Evolutionary conservation across 345 rosid genomes (phyloP), one percentile per base, ranked within the genome.

Genomic region (Draba incana): DNA sequence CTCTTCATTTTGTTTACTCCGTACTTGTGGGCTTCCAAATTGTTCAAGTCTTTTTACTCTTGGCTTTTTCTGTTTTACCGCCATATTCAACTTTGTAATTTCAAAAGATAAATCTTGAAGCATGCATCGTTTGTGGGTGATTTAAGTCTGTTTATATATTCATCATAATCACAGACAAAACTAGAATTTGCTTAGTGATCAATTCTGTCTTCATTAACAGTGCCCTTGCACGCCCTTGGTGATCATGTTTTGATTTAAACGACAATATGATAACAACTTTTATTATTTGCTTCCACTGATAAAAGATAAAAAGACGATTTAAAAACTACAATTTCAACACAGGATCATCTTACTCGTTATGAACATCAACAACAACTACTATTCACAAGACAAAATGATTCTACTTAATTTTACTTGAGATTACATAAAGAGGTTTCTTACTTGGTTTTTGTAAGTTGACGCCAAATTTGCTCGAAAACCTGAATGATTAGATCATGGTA

Each of bases 381-480:
- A 48, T 63, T 57, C 57, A 62, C 70, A 48, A 57, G 30, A 65
- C 58, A 31, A 8, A 31, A 42, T 39, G 24, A 72, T 50, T 14
- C 45, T 60, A 59, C 53, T 53, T 23, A n/a, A n/a, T n/a, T n/a
- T n/a, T n/a, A n/a, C n/a, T n/a, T n/a, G n/a, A n/a, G n/a, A n/a
- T 74, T 45, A 63, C 61, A 62, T 52, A 27, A 57, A 23, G 13
- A 33, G 14, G 11, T 9, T 8, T n/a, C 55, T 65, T 52, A 53
- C 15, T 15, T 57, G 30, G 23, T 35, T 15, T 68, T 68, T n/a
- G 66, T 62, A 50, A 48, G 48, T 63, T 75, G 75, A 70, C 75
- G 70, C 92, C 98, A 90, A 62, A 86, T 83, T 81, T 86, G 88
- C 79, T 89, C 88, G 55, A 92, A 92, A 0, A 87, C 98, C 51